A percentile compares a stretch with the other conserved stretches of the same genome.
Conservation (phyloP, 2,329 filamentous ascomycete species). For the Aspergillus quadricinctus region DNA sequence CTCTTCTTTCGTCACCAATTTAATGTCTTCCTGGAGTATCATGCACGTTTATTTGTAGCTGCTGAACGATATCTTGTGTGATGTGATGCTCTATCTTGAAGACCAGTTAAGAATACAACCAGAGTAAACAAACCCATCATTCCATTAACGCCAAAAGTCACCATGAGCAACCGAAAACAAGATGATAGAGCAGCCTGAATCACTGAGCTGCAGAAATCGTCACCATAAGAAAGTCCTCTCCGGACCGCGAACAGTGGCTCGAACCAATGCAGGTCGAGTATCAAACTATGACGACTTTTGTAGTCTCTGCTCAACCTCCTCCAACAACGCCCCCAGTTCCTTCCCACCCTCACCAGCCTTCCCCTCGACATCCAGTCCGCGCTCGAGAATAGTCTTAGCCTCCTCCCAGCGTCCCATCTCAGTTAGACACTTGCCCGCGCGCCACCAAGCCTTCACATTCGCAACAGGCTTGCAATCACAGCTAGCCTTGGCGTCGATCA, state of each 20-base stretch:
- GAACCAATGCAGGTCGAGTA: not conserved
- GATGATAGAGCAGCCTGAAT: not conserved
- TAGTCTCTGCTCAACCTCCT: constrained; percentile 61
- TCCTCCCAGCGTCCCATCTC: constrained; percentile 90
- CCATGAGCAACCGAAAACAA: not conserved
- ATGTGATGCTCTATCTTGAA: not conserved
- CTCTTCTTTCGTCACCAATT: too few relatives aligned
- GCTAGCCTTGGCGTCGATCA: constrained; percentile 82
- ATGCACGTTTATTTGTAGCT: not conserved
- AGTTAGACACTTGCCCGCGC: constrained; percentile 73
- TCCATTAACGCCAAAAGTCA: not conserved
- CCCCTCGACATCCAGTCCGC: constrained; percentile 78
- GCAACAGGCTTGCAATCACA: constrained; percentile 81
- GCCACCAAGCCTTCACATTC: constrained; percentile 94
- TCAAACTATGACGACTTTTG: constrained; percentile 31
- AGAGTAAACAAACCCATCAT: not conserved
- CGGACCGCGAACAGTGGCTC: not conserved
- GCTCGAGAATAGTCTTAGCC: constrained; percentile 71
- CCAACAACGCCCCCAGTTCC: constrained; percentile 56
- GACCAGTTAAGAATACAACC: not conserved
- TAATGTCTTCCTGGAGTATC: not conserved
- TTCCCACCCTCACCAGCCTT: constrained; percentile 47
- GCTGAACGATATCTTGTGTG: not conserved
- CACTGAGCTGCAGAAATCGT: not conserved
- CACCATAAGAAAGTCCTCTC: not conserved